Base-by-base conservation (phyloP, 108 stramenopile species). In the Mediolabrus comicus region DNA sequence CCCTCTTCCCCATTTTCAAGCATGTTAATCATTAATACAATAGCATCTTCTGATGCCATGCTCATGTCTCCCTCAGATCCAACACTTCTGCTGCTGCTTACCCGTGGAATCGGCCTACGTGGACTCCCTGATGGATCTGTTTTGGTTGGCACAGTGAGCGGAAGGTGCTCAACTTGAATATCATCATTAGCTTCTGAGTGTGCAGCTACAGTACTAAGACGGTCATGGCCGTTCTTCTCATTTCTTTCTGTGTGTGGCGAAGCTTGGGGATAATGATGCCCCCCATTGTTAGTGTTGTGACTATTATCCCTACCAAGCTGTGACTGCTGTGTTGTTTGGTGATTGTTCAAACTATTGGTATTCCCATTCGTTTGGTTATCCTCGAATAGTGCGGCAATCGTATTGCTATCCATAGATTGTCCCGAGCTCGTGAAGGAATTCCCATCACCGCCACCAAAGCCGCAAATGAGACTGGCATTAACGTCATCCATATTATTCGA, bases 11-110 rank as follows among this genome's bases (percentile, higher is more conserved):
- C 19, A 49, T 49, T 22, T 10, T 60, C 59, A 1, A 63, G 4
- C 53, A 43, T 1, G 33, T 76, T 62, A 0, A 26, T 26, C 75
- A 76, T 76, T 26, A 76, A 63, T 13, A 76, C 75, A 17, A 76
- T 54, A 27, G 75, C 75, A 35, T 76, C 75, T 49, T 76, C 75
- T 1, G 75, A 76, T 17, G 68, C 33, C 61, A 76, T 76, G 25
- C 74, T 75, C 60, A 67, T 10, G 41, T 67, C 65, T 26, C 66
- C 22, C 2, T 16, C 27, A 1, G 69, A 71, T 19, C 33, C 32
- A 22, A 71, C 8, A 51, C 69, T 71, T 36, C 17, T 52, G 7
- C 9, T 26, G 60, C 69, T 71, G 25, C 17, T 27, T 3, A 29
- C 4, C 32, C 65, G 41, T 16, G 62, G 13, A n/a, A 39, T 9